phyloP scores from a whole-genome alignment of 2,329 filamentous ascomycete species.

The Blastomyces parvus region DNA sequence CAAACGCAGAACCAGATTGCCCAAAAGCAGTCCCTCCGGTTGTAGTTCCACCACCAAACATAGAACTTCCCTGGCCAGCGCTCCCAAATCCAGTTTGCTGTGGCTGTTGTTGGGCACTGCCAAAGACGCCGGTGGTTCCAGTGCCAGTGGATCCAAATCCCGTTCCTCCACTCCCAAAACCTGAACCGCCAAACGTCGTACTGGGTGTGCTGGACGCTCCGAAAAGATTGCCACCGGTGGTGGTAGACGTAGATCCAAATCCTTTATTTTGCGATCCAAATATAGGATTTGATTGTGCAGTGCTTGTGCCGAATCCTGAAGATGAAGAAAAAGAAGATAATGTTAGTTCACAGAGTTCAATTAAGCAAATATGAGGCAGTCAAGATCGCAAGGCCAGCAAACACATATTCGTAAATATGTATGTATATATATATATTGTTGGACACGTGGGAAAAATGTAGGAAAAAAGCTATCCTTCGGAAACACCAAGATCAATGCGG shows the following conservation, averaged over 20 bases:
- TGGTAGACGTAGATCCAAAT: slow-evolving; percentile 18
- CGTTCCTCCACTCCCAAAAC: slow-evolving; percentile 13
- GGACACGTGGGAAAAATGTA: background rate
- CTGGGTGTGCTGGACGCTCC: slow-evolving; percentile 12
- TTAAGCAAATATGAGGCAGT: background rate
- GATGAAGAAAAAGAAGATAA: background rate
- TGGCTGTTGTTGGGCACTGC: slow-evolving; percentile 10
- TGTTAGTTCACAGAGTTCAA: background rate
- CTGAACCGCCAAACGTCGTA: slow-evolving; percentile 9
- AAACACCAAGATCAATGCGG: background rate
- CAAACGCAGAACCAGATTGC: slow-evolving; percentile 25
- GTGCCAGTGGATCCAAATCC: slow-evolving; percentile 19
- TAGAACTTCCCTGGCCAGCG: slow-evolving; percentile 7
- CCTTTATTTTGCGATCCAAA: slow-evolving; percentile 19
- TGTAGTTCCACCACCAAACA: slow-evolving; percentile 18
- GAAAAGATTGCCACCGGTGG: slow-evolving; percentile 15
- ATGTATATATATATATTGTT: background rate
- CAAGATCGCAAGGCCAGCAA: background rate
- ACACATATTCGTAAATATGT: background rate
- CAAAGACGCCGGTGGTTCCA: slow-evolving; percentile 16
- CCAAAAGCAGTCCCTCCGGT: slow-evolving; percentile 22
- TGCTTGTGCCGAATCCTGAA: slow-evolving; percentile 20
- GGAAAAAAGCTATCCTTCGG: background rate
- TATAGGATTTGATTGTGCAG: slow-evolving; percentile 15
- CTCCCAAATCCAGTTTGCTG: slow-evolving; percentile 15